A percentile compares a stretch with the other conserved stretches of the same genome.
Conservation (phyloP, 441 rosid genomes). For the Populus hybrid region DNA sequence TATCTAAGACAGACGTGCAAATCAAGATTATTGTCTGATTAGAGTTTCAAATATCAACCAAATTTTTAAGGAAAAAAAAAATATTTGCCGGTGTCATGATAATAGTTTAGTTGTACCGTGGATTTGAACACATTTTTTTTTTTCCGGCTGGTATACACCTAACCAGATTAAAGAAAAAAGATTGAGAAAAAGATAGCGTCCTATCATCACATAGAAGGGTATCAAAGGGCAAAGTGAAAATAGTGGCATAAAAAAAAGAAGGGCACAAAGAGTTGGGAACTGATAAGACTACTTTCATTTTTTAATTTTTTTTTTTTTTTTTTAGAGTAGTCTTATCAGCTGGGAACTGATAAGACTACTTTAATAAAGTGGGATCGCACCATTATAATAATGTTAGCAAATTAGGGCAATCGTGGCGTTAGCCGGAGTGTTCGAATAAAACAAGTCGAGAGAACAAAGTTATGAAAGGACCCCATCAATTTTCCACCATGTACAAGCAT, state of each 20-base stretch:
- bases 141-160: no score
- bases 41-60: no score
- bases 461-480: background rate
- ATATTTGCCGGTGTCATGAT: no score
- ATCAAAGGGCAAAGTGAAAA: background rate
- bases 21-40: no score
- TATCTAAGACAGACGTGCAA: no score
- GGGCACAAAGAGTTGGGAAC: background rate
- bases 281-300: background rate
- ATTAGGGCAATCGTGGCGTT: background rate
- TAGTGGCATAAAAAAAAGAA: background rate
- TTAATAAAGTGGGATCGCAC: constrained; percentile 6
- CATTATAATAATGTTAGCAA: background rate
- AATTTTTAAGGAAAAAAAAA: no score
- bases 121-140: no score
- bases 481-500: background rate
- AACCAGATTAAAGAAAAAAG: no score
- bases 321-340: no score
- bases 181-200: background rate
- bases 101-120: no score
- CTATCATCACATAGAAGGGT: no score
- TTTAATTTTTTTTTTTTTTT: no score
- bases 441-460: background rate
- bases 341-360: background rate
- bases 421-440: constrained; percentile 9